Conservation (phyloP, 768 basidiomycete species). For the Leccinum variicolor region DNA sequence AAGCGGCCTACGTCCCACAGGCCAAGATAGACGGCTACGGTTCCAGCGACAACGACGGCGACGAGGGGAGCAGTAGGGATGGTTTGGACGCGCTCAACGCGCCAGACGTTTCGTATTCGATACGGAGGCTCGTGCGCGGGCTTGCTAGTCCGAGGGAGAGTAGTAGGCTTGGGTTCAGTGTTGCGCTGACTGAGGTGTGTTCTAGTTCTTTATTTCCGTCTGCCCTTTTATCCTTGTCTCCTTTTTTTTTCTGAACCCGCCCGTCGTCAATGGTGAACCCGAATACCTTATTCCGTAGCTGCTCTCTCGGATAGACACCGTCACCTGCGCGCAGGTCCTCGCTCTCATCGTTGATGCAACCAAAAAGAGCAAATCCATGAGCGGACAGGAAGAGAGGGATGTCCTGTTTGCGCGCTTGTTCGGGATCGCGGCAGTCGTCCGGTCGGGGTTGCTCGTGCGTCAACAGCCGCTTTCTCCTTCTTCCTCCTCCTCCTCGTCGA, state of each 20-base stretch:
- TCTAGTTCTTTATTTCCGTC: background rate
- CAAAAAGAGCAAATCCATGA: slow-evolving; percentile 71
- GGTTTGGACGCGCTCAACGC: slow-evolving; percentile 69
- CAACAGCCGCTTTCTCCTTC: slow-evolving; percentile 45
- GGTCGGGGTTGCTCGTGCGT: slow-evolving; percentile 78
- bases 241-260: background rate
- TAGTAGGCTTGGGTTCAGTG: slow-evolving; percentile 92
- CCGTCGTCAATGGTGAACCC: background rate
- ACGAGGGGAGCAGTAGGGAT: slow-evolving; percentile 24
- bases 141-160: slow-evolving; percentile 91
- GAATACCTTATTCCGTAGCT: slow-evolving; percentile 45
- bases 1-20: slow-evolving; percentile 57
- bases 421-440: slow-evolving; percentile 80
- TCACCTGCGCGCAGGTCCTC: slow-evolving; percentile 75
- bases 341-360: slow-evolving; percentile 71
- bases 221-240: background rate
- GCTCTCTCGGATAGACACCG: slow-evolving; percentile 70
- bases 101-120: slow-evolving; percentile 90
- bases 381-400: slow-evolving; percentile 91
- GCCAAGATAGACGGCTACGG: slow-evolving; percentile 33
- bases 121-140: slow-evolving; percentile 82
- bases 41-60: slow-evolving; percentile 36
- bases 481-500: slow-evolving; percentile 33
- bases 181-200: slow-evolving; percentile 89
- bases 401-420: slow-evolving; percentile 89